Conservation (phyloP, 257 asterid genomes). For the Fraxinus cuspidata region DNA sequence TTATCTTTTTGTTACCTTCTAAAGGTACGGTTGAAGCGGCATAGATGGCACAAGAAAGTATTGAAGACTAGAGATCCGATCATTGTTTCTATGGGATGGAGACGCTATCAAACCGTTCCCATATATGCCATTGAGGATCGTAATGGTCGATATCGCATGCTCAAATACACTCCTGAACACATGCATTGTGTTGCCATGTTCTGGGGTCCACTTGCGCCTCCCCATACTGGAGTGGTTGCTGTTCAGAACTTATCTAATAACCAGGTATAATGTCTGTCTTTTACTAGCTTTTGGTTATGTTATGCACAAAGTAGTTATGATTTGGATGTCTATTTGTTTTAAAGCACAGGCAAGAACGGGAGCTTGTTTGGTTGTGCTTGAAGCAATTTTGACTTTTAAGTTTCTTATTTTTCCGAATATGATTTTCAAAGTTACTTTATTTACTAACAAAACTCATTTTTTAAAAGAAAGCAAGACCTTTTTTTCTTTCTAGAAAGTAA, state of each 20-base stretch:
- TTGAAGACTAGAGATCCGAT: constrained; percentile 96
- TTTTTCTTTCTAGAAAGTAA: not conserved
- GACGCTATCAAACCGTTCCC: constrained; percentile 92
- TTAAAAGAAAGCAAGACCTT: not conserved
- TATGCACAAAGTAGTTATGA: constrained; percentile 10
- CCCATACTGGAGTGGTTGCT: constrained; percentile 88
- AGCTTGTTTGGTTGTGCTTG: not conserved
- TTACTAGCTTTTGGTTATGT: constrained; percentile 1
- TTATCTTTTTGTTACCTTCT: constrained; percentile 21
- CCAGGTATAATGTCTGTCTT: constrained; percentile 51
- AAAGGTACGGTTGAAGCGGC: constrained; percentile 87
- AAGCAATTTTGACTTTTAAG: not conserved
- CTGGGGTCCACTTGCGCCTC: constrained; percentile 99
- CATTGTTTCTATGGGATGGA: constrained; percentile 97
- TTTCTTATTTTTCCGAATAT: not conserved
- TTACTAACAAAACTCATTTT: not conserved
- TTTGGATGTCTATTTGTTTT: not conserved
- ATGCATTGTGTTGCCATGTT: constrained; percentile 99
- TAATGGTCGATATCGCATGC: constrained; percentile 95
- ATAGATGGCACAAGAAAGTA: constrained; percentile 97
- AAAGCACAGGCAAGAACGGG: not conserved
- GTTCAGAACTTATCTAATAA: constrained; percentile 83
- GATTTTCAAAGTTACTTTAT: not conserved
- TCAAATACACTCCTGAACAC: constrained; percentile 97
- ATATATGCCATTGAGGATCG: constrained; percentile 88